phyloP scores from a whole-genome alignment of 2,329 filamentous ascomycete species.

The Verticillium isaacii region DNA sequence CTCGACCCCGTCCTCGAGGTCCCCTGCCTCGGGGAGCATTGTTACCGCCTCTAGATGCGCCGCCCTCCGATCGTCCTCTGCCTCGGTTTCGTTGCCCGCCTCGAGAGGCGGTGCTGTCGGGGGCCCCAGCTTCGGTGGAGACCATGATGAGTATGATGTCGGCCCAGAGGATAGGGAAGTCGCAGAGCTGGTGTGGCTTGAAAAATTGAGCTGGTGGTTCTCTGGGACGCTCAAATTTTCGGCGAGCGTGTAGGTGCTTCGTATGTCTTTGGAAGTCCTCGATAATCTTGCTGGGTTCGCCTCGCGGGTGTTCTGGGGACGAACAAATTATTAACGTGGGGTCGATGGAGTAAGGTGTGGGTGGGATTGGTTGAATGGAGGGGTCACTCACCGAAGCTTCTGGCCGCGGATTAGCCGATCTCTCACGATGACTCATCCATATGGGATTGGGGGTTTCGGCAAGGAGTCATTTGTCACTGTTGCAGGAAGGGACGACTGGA shows the following conservation, averaged over 20 bases:
- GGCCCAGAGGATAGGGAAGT: background rate
- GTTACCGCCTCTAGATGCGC: slow-evolving; percentile 12
- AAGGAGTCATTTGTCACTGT: background rate
- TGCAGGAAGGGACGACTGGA: too few relatives aligned
- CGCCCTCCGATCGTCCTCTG: slow-evolving; percentile 17
- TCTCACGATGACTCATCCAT: background rate
- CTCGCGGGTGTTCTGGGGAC: background rate
- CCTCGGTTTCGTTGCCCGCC: slow-evolving; percentile 16
- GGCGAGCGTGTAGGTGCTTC: background rate
- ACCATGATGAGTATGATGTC: background rate
- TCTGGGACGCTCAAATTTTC: background rate
- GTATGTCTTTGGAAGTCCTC: background rate
- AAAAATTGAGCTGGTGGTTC: too few relatives aligned
- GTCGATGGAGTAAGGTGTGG: background rate
- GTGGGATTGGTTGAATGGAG: background rate
- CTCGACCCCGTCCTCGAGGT: slow-evolving; percentile 10
- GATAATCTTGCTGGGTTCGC: background rate
- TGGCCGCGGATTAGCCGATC: background rate
- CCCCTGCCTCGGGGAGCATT: slow-evolving; percentile 6
- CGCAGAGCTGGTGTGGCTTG: too few relatives aligned
- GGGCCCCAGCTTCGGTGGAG: background rate
- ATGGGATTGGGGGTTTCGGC: background rate
- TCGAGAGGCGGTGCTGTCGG: slow-evolving; percentile 19
- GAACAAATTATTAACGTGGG: slow-evolving; percentile 1
- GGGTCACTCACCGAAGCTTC: background rate